A percentile compares a stretch with the other conserved stretches of the same genome.
Conservation (phyloP, 164 flowering plant species). For the Berberis thunbergii region DNA sequence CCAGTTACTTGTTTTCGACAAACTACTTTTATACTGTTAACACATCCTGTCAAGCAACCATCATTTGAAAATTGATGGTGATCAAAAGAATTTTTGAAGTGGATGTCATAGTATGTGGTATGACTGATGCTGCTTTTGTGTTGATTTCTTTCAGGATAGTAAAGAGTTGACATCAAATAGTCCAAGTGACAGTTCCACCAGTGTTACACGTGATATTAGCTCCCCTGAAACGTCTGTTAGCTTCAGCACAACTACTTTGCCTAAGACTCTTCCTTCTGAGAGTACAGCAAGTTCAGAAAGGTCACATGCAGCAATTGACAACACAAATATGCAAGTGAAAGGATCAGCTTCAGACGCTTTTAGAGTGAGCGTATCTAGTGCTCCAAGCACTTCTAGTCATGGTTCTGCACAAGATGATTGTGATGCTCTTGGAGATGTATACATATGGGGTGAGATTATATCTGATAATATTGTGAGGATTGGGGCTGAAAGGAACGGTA, state of each 20-base stretch:
- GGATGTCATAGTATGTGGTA: background rate
- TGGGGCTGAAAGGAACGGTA: conserved; percentile 13
- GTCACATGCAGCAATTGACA: conserved; percentile 25
- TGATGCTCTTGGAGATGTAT: conserved; percentile 34
- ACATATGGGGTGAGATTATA: conserved; percentile 32
- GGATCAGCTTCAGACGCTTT: conserved; percentile 28
- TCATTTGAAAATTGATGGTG: too few relatives aligned
- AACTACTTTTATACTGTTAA: too few relatives aligned
- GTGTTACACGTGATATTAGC: conserved; percentile 22
- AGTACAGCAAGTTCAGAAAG: conserved; percentile 11
- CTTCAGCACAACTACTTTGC: conserved; percentile 6
- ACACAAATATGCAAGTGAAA: conserved; percentile 29
- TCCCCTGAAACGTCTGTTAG: conserved; percentile 23
- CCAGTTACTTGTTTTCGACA: too few relatives aligned
- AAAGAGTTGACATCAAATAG: conserved; percentile 27
- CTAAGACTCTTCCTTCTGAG: conserved; percentile 11
- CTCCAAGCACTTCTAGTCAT: conserved; percentile 34
- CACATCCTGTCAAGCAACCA: too few relatives aligned
- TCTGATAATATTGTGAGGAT: conserved; percentile 18
- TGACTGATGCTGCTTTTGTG: conserved; percentile 4
- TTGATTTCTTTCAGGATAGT: conserved; percentile 24
- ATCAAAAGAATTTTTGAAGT: too few relatives aligned
- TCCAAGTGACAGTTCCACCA: conserved; percentile 26
- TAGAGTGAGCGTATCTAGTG: conserved; percentile 39
- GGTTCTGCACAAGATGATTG: conserved; percentile 34